phyloP scores from a whole-genome alignment of 2,329 filamentous ascomycete species.

The Stromatinia cepivora region DNA sequence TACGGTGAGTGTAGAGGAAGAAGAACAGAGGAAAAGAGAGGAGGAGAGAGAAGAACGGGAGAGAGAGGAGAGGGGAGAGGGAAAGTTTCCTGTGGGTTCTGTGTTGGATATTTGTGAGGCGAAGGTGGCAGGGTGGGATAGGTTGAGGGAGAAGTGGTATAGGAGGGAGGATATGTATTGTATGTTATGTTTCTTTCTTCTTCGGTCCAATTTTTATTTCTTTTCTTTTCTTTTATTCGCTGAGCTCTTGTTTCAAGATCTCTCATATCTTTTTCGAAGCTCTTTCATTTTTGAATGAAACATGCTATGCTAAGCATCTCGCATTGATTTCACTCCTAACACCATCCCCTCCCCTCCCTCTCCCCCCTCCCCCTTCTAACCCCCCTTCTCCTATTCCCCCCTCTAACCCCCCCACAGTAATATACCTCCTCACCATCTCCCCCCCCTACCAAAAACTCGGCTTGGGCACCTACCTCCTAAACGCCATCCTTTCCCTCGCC shows the following conservation, averaged over 20 bases:
- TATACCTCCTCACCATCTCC: constrained; percentile 43
- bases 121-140: constrained; percentile 40
- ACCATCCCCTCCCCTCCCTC: neutral
- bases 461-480: constrained; percentile 42
- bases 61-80: constrained; percentile 1
- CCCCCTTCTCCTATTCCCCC: neutral
- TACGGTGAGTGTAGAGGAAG: constrained; percentile 7
- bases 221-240: neutral
- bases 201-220: neutral
- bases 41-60: neutral
- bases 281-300: neutral
- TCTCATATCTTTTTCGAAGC: neutral
- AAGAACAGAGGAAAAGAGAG: neutral
- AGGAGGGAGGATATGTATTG: constrained; percentile 42
- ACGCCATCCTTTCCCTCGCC: constrained; percentile 39
- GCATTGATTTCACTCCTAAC: neutral
- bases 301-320: neutral
- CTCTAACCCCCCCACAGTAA: constrained; percentile 35
- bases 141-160: constrained; percentile 38
- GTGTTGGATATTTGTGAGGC: constrained; percentile 36
- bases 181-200: constrained; percentile 29
- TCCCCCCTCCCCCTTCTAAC: neutral
- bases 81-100: constrained; percentile 40
- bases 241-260: neutral
- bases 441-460: constrained; percentile 43